Conservation (phyloP, 2,329 filamentous ascomycete genomes). For the Dothidotthia symphoricarpi region DNA sequence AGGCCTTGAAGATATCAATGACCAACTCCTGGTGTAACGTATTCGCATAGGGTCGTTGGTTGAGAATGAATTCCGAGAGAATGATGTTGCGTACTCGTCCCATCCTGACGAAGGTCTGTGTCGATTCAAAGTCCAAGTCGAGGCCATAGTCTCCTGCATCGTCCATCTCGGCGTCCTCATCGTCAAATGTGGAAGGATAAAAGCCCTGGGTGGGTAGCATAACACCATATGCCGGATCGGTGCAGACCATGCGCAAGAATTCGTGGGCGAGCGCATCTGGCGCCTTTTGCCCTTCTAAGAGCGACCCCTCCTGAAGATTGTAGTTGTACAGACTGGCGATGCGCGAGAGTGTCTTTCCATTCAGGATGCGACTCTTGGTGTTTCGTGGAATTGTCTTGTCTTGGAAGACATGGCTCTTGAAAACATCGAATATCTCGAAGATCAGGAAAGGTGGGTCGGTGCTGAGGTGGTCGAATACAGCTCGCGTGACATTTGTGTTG, state of each 20-base stretch:
- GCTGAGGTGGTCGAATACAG: slow-evolving; percentile 72
- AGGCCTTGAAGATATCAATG: slow-evolving; percentile 72
- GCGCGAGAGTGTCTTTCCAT: slow-evolving; percentile 68
- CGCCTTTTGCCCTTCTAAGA: slow-evolving; percentile 49
- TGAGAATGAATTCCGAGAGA: slow-evolving; percentile 74
- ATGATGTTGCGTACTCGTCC: slow-evolving; percentile 76
- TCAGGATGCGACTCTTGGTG: slow-evolving; percentile 73
- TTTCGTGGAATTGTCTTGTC: slow-evolving; percentile 72
- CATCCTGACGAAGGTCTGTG: slow-evolving; percentile 67
- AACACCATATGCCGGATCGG: slow-evolving; percentile 68
- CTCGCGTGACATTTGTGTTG: slow-evolving; percentile 66
- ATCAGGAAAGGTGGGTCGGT: slow-evolving; percentile 76
- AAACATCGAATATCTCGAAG: slow-evolving; percentile 67
- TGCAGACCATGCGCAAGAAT: slow-evolving; percentile 74
- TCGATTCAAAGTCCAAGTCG: slow-evolving; percentile 66
- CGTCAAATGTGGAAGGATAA: slow-evolving; percentile 70
- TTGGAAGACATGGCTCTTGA: slow-evolving; percentile 69
- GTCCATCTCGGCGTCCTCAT: slow-evolving; percentile 47
- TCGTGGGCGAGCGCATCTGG: slow-evolving; percentile 71
- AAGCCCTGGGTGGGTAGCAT: slow-evolving; percentile 76
- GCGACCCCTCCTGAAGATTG: slow-evolving; percentile 47
- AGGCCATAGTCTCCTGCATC: slow-evolving; percentile 51
- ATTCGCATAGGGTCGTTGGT: slow-evolving; percentile 79
- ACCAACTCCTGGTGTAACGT: slow-evolving; percentile 78
- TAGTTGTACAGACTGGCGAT: slow-evolving; percentile 50